A percentile compares a stretch with the other conserved stretches of the same genome.
Evolutionary conservation across 768 basidiomycete genomes (phyloP).

Genomic region (Sistotremastrum suecicum): DNA sequence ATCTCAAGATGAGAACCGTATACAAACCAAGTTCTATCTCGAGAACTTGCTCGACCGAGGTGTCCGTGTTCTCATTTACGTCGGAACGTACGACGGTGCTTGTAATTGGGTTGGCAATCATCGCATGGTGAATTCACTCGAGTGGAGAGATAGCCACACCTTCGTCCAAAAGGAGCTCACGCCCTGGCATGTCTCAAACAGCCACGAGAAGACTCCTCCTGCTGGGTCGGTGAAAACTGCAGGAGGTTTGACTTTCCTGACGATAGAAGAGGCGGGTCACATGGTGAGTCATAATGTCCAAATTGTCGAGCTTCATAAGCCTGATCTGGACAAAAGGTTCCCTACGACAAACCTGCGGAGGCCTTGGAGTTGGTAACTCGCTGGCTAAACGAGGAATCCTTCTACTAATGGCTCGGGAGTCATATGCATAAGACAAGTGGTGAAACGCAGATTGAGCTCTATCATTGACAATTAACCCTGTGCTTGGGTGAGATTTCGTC

Average conservation of each 20-base stretch:
- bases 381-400: constrained; percentile 28
- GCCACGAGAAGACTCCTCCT: no score
- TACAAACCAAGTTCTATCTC: constrained; percentile 44
- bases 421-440: no score
- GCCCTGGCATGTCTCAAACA: constrained; percentile 19
- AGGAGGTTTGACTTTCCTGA: constrained; percentile 40
- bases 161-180: constrained; percentile 26
- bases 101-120: constrained; percentile 4
- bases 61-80: constrained; percentile 1
- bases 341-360: constrained; percentile 55
- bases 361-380: constrained; percentile 46
- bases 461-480: no score
- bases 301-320: no score
- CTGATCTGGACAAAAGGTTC: constrained; percentile 25
- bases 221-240: constrained; percentile 19
- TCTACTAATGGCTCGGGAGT: no score
- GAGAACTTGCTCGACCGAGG: constrained; percentile 1
- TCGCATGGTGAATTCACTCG: constrained; percentile 52
- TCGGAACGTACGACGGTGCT: not conserved
- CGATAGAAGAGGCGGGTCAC: constrained; percentile 55
- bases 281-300: constrained; percentile 28
- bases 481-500: no score
- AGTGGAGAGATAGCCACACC: constrained; percentile 50
- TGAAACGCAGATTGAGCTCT: no score
- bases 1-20: constrained; percentile 46